Conservation (phyloP, 345 rosid genomes). For the Syzygium jambos region DNA sequence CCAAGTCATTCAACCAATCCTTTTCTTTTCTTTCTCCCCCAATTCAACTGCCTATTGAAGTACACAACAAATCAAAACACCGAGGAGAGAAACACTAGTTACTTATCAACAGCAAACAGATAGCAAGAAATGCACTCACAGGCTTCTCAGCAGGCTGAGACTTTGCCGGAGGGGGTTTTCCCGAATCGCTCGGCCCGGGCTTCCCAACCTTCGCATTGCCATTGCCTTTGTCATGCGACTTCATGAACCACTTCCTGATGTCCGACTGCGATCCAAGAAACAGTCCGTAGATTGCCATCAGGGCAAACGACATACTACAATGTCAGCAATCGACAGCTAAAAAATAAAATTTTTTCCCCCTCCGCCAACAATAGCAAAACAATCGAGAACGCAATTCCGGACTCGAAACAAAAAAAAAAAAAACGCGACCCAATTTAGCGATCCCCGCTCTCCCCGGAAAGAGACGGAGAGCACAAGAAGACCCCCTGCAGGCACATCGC, state of each 20-base stretch:
- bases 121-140: conserved; percentile 22
- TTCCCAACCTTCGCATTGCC: conserved; percentile 29
- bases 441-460: neutral
- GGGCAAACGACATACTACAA: neutral
- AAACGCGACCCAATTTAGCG: neutral
- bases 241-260: conserved; percentile 96
- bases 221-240: conserved; percentile 75
- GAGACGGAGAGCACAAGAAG: neutral
- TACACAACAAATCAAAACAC: neutral
- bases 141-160: conserved; percentile 15
- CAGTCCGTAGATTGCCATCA: neutral
- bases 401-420: neutral
- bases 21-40: neutral
- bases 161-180: conserved; percentile 10
- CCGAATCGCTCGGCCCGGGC: conserved; percentile 22
- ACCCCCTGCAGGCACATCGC: neutral
- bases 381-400: neutral
- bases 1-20: neutral
- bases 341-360: accelerated
- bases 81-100: neutral
- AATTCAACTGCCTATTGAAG: neutral
- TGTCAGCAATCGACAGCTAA: neutral
- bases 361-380: neutral
- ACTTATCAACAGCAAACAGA: neutral
- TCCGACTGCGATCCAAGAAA: conserved; percentile 56